These are phyloP conservation scores for Peltaster fructicola DNA, from an alignment of 2,329 filamentous ascomycete species.

Conservation along the genomic window DNA sequence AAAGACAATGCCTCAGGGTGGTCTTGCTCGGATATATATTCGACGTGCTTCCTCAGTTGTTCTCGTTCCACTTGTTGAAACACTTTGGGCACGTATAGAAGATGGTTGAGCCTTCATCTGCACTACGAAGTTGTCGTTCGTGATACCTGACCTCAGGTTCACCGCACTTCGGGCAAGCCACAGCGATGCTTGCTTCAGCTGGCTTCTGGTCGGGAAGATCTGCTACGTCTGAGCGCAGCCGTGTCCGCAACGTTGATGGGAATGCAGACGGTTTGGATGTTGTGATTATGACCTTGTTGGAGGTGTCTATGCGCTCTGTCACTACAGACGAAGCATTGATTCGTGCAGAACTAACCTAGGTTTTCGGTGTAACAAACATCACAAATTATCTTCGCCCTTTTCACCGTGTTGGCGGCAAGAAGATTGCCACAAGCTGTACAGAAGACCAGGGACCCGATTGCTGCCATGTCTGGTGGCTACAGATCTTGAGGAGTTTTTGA, in stretches of 20 bases:
- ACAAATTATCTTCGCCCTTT: slow-evolving; percentile 61
- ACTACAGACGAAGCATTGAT: neutral
- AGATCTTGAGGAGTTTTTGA: too few relatives aligned
- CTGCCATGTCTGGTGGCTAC: slow-evolving; percentile 44
- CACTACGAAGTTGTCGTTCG: slow-evolving; percentile 70
- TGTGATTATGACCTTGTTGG: slow-evolving; percentile 60
- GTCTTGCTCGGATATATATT: too few relatives aligned
- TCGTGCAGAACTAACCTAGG: slow-evolving; percentile 41
- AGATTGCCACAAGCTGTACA: slow-evolving; percentile 87
- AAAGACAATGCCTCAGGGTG: too few relatives aligned
- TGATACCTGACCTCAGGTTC: slow-evolving; percentile 69
- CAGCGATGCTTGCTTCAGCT: slow-evolving; percentile 49
- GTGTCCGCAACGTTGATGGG: slow-evolving; percentile 72
- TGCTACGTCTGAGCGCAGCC: slow-evolving; percentile 63
- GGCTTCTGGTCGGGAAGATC: slow-evolving; percentile 50
- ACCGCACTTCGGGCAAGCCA: slow-evolving; percentile 67
- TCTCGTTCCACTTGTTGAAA: slow-evolving; percentile 54
- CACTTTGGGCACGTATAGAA: slow-evolving; percentile 73
- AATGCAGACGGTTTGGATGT: slow-evolving; percentile 80
- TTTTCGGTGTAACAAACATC: slow-evolving; percentile 75
- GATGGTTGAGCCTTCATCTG: slow-evolving; percentile 86
- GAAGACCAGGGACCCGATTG: slow-evolving; percentile 81
- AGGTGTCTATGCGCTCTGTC: slow-evolving; percentile 41
- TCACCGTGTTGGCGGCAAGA: slow-evolving; percentile 60
- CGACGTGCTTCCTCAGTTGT: slow-evolving; percentile 34